These are phyloP conservation scores for Ogataea hybrid DNA, from an alignment of 1,139 yeast species.

Conservation along the genomic window DNA sequence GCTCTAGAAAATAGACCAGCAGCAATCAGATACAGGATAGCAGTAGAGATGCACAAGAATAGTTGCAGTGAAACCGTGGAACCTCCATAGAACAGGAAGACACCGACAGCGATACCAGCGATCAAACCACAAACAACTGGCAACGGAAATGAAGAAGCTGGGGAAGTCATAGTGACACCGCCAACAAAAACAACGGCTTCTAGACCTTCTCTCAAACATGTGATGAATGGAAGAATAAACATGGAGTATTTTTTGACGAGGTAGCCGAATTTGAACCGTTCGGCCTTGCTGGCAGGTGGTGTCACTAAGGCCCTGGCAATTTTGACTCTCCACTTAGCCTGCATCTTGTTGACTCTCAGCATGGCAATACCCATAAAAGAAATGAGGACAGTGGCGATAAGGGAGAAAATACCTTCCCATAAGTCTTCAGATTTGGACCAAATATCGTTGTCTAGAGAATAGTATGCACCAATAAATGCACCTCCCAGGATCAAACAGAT, in stretches of 20 bases:
- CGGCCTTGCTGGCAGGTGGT: constrained; percentile 35
- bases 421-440: constrained; percentile 88
- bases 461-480: constrained; percentile 82
- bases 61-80: constrained; percentile 70
- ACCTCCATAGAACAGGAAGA: constrained; percentile 70
- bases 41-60: constrained; percentile 76
- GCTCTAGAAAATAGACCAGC: constrained; percentile 91
- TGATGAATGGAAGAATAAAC: constrained; percentile 74
- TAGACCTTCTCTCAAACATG: constrained; percentile 82
- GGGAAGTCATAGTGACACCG: constrained; percentile 53
- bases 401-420: constrained; percentile 88
- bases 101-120: constrained; percentile 72
- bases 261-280: constrained; percentile 43
- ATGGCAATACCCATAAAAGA: constrained; percentile 91
- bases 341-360: constrained; percentile 85
- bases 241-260: constrained; percentile 61
- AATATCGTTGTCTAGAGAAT: constrained; percentile 72
- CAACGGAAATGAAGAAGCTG: constrained; percentile 73
- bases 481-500: constrained; percentile 79
- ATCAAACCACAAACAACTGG: constrained; percentile 77
- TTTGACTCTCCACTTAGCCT: constrained; percentile 90
- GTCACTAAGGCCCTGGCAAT: constrained; percentile 60
- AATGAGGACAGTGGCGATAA: constrained; percentile 80
- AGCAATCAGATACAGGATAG: constrained; percentile 77
- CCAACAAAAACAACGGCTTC: constrained; percentile 89